Evolutionary conservation across 306 rosid genomes (phyloP).

Genomic region (Cicer pinnatifidum): DNA sequence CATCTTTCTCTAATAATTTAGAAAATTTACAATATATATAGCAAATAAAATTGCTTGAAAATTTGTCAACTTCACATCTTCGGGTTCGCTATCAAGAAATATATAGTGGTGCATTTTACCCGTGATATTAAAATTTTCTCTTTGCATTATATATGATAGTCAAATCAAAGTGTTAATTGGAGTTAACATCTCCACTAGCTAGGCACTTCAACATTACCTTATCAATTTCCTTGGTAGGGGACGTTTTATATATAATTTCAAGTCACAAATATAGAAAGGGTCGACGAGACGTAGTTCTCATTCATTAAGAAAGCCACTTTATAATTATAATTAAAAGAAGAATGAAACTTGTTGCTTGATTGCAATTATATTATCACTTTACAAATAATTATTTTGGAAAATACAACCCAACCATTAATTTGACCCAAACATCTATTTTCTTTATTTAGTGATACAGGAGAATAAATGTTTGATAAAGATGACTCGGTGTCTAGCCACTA

Average conservation of each 20-base stretch:
- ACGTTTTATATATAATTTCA: not conserved
- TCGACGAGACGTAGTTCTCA: not conserved
- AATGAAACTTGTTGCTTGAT: not conserved
- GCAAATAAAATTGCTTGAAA: not conserved
- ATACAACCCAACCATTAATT: not conserved
- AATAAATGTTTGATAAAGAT: conserved; percentile 44
- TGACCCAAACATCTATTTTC: conserved; percentile 8
- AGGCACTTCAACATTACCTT: not conserved
- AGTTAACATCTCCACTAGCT: not conserved
- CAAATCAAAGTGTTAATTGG: not conserved
- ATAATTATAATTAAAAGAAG: not conserved
- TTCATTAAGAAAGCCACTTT: not conserved
- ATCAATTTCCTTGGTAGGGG: conserved; percentile 21
- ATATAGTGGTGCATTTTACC: not conserved
- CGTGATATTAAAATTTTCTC: not conserved
- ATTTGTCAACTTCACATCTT: conserved; percentile 11
- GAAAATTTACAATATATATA: not conserved
- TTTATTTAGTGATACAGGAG: not conserved
- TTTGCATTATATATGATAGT: not conserved
- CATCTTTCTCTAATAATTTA: not conserved
- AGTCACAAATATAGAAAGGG: too few species aligned
- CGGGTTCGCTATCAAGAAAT: conserved; percentile 16
- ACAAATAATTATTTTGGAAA: not conserved
- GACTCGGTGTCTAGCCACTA: conserved; percentile 23
- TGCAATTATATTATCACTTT: not conserved